Evolutionary conservation across 2,329 filamentous ascomycete species (phyloP), one percentile per base, ranked within the genome.

Genomic region (Botrytis aclada): DNA sequence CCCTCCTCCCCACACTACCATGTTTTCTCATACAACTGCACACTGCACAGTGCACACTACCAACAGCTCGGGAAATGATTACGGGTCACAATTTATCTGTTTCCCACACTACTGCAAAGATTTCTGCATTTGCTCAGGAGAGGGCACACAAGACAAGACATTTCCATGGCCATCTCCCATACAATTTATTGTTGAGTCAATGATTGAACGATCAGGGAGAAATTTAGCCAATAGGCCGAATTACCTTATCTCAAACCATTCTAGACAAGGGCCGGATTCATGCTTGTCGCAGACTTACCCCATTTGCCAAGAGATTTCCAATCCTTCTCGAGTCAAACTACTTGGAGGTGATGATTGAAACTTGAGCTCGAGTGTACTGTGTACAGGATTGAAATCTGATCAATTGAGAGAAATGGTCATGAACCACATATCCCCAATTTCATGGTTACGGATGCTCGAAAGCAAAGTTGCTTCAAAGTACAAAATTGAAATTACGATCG

Each of bases 121-220:
- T 29, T 56, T 72, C 70, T 72, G 51, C 70, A 72, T 66, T 41
- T 34, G 47, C 45, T 58, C 63, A 72, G 70, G 70, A 67, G 70
- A 72, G 51, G n/a, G 61, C 62, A 72, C 51, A 66, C 25, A 45
- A 62, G 32, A 39, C 41, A 18, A 71, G 69, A 71, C 69, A 71
- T 71, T 54, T 54, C 34, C 60, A 45, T 43, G 56, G 29, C 56
- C 56, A n/a, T 25, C 56, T 64, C 51, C 37, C 69, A 56, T 34
- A 43, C n/a, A 65, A 34, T 14, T 7, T 39, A 62, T 39, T 18
- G 29, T 64, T 41, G 58, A 70, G 41, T 70, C 69, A 62, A 41
- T 12, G 32, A 39, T 47, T 25, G 51, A 29, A 56, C 51, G 51
- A 56, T 4, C 54, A 64, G 43, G 69, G 60, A 41, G 37, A 72